Conservation (phyloP, 2,329 filamentous ascomycete species). For the Monilinia fructigena region DNA sequence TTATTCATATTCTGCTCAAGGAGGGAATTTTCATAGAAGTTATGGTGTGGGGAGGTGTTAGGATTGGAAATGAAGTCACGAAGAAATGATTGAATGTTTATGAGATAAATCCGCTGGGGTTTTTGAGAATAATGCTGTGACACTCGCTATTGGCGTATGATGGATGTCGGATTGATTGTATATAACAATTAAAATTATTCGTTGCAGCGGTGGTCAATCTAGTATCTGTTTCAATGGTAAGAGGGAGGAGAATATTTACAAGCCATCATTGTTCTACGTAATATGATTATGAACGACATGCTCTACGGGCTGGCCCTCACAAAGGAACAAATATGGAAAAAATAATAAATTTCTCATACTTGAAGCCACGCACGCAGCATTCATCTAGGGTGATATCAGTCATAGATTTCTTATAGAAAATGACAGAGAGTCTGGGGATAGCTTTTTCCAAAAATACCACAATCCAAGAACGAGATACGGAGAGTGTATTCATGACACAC, state of each 20-base stretch:
- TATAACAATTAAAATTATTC: not conserved
- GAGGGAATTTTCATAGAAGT: conserved; percentile 18
- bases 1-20: conserved; percentile 21
- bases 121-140: conserved; percentile 2
- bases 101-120: not conserved
- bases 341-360: not conserved
- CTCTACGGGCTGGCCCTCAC: no score
- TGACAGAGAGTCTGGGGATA: not conserved
- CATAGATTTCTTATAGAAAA: not conserved
- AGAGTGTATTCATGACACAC: not conserved
- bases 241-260: not conserved
- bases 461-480: not conserved
- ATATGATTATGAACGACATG: not conserved
- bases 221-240: not conserved
- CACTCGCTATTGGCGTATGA: not conserved
- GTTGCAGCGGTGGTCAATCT: not conserved
- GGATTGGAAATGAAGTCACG: conserved; percentile 13
- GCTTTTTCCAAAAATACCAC: not conserved
- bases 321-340: not conserved
- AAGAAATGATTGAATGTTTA: conserved; percentile 16
- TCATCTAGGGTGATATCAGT: not conserved
- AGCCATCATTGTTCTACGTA: not conserved
- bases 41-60: conserved; percentile 24
- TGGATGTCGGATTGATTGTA: not conserved
- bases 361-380: not conserved